Percentiles rank a stretch among this genome's conserved stretches.
These are phyloP conservation scores for Trichophyton simii DNA, from an alignment of 2,329 filamentous ascomycete species.

Conservation along the genomic window DNA sequence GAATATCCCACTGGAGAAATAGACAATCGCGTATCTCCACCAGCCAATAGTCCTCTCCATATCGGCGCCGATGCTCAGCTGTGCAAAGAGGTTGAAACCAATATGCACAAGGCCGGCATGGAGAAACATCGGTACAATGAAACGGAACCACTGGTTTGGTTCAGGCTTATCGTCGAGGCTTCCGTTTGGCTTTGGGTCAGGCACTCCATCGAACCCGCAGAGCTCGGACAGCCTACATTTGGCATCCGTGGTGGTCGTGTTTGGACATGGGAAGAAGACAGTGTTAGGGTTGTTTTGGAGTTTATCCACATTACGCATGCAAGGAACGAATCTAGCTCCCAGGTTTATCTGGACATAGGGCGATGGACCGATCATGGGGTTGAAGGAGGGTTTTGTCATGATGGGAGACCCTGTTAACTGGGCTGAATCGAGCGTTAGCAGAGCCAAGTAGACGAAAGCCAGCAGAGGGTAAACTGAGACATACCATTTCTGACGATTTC, in stretches of 20 bases:
- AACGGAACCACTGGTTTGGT: conserved; percentile 93
- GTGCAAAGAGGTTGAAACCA: conserved; percentile 84
- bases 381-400: conserved; percentile 69
- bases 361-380: conserved; percentile 94
- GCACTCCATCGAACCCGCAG: conserved; percentile 71
- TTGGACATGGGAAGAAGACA: conserved; percentile 64
- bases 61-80: conserved; percentile 78
- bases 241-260: conserved; percentile 49
- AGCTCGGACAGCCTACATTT: conserved; percentile 65
- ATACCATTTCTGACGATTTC: conserved; percentile 75
- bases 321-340: conserved; percentile 83
- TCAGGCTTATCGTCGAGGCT: conserved; percentile 45
- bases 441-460: conserved; percentile 4
- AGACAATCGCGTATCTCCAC: conserved; percentile 78
- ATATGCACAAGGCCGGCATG: conserved; percentile 93
- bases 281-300: conserved; percentile 26
- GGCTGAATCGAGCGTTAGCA: conserved; percentile 33
- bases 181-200: conserved; percentile 45
- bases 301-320: conserved; percentile 64
- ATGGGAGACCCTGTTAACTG: conserved; percentile 60
- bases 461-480: conserved; percentile 6
- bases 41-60: conserved; percentile 86
- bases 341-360: conserved; percentile 88
- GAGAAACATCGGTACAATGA: conserved; percentile 90
- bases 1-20: conserved; percentile 84